A percentile compares a stretch with the other conserved stretches of the same genome.
Evolutionary conservation across 805 yeast species (phyloP).

Genomic region (Saccharomyces jurei): DNA sequence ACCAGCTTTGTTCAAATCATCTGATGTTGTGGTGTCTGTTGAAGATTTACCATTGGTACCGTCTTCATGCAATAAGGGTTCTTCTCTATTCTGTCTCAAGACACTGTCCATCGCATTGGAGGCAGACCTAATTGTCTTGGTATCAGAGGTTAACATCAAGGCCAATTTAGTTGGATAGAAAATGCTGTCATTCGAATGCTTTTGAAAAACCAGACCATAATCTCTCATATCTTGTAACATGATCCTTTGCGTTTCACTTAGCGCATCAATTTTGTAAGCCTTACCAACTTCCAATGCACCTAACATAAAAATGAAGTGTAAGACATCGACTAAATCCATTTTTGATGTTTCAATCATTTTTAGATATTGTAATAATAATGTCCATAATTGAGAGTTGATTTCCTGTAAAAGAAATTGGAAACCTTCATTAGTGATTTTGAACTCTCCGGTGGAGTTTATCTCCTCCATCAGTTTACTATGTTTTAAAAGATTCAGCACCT

Average conservation of each 20-base stretch:
- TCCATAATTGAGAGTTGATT: conserved; percentile 91
- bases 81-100: conserved; percentile 30
- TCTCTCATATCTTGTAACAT: conserved; percentile 88
- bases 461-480: conserved; percentile 88
- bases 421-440: conserved; percentile 81
- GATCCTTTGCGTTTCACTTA: conserved; percentile 71
- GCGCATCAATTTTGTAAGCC: conserved; percentile 62
- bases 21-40: conserved; percentile 11
- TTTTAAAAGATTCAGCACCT: conserved; percentile 66
- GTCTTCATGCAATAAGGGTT: conserved; percentile 3
- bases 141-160: conserved; percentile 80
- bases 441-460: conserved; percentile 28
- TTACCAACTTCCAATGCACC: conserved; percentile 90
- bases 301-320: conserved; percentile 85
- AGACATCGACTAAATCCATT: conserved; percentile 94
- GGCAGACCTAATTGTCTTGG: conserved; percentile 62
- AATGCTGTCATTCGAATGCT: conserved; percentile 45
- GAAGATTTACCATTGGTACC: conserved; percentile 10
- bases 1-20: conserved; percentile 27
- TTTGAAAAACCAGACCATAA: conserved; percentile 79
- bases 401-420: conserved; percentile 92
- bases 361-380: conserved; percentile 76
- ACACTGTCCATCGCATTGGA: conserved; percentile 70
- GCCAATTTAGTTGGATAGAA: conserved; percentile 90
- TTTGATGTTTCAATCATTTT: conserved; percentile 74